Conservation (phyloP, 768 basidiomycete species). For the Boletus sp. region DNA sequence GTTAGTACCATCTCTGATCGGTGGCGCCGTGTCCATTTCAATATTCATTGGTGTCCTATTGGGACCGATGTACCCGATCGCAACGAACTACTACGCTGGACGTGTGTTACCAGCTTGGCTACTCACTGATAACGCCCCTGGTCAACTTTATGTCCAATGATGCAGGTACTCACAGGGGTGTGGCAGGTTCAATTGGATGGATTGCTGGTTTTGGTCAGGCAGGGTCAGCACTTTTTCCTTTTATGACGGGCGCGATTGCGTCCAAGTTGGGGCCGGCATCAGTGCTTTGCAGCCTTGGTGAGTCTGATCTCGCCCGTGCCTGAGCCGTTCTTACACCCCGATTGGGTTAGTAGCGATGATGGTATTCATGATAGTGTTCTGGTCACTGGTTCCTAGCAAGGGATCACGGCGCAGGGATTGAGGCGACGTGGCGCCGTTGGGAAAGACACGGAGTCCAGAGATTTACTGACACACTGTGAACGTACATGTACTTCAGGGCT, state of each 20-base stretch:
- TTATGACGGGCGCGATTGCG: conserved; percentile 69
- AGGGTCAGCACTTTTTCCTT: conserved; percentile 72
- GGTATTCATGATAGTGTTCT: conserved; percentile 39
- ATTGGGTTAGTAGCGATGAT: conserved; percentile 40
- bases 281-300: conserved; percentile 37
- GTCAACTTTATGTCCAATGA: not conserved
- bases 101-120: conserved; percentile 71
- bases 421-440: not conserved
- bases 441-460: not conserved
- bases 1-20: conserved; percentile 53
- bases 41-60: conserved; percentile 55
- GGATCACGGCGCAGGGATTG: conserved; percentile 19
- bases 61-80: conserved; percentile 53
- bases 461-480: no score
- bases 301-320: not conserved
- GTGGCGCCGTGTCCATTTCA: conserved; percentile 53
- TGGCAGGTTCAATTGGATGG: conserved; percentile 59
- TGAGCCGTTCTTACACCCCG: not conserved
- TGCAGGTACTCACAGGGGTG: not conserved
- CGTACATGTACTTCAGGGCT: no score
- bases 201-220: conserved; percentile 69
- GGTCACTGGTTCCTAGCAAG: conserved; percentile 40
- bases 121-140: conserved; percentile 40
- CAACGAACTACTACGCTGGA: conserved; percentile 69
- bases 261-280: conserved; percentile 57